Evolutionary conservation across 1,139 yeast species (phyloP), one percentile per base, ranked within the genome.

Genomic region (Blastobotrys capitulatus): DNA sequence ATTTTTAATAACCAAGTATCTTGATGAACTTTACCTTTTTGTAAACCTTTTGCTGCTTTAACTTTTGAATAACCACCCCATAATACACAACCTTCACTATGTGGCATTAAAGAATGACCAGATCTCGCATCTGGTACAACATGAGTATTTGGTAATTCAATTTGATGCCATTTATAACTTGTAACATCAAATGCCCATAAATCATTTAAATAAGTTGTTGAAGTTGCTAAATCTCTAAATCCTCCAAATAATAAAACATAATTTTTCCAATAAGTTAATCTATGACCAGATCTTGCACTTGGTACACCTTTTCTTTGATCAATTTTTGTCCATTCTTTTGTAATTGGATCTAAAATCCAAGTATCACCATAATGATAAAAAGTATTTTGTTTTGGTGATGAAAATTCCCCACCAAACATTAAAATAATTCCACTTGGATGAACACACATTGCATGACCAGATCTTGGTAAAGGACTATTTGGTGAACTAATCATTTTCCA

Each of bases 281-380:
- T 75, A 62, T 90, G 96, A 29, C 98, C 98, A 0, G 96, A 88
- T 56, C 98, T 74, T 0, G 96, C 86, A 26, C 83, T 73, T 1
- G 98, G 98, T 0, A 85, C 82, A 0, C 85, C 82, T 53, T 75
- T 78, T 57, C 83, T 85, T 45, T 73, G 72, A 50, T 92, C 97
- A 7, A 89, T 71, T 62, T 89, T 89, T 22, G 86, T 76, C 97
- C 97, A 92, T 67, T 89, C 96, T 60, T 86, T 88, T 15, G 84
- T 74, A 31, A 78, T 81, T 1, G 90, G 79, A 61, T 92, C 97
- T 53, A 92, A 71, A 48, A 90, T 75, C 97, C 97, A 92, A 2
- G 96, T 85, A 63, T 92, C 98, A 18, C 96, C 94, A 65, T 88
- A 92, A 67, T 92, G 98, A 66, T 92, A 94, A 66, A 92, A 92